These are phyloP conservation scores for Buxus sempervirens DNA, from an alignment of 164 flowering plant genomes.

Conservation along the genomic window DNA sequence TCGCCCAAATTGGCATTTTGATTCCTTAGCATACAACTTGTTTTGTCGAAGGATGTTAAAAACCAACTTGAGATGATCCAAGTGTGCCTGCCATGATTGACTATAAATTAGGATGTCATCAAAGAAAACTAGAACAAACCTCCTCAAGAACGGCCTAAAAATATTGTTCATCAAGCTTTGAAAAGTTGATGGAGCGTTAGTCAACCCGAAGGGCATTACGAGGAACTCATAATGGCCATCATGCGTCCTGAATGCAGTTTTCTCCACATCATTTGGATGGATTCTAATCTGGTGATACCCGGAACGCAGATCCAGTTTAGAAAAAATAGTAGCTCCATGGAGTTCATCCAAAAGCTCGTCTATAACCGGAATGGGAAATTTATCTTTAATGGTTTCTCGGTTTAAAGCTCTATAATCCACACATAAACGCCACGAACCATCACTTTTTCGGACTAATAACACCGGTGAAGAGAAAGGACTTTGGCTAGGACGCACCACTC, in stretches of 20 bases:
- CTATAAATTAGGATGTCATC: background rate
- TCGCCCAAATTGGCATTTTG: background rate
- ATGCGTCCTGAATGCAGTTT: constrained; percentile 12
- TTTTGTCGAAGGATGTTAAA: background rate
- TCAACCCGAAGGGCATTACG: constrained; percentile 8
- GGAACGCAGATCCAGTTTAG: constrained; percentile 10
- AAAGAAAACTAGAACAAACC: background rate
- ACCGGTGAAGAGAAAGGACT: background rate
- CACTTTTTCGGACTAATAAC: background rate
- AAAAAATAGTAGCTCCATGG: constrained; percentile 4
- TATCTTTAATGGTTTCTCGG: background rate
- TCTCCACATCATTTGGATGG: background rate
- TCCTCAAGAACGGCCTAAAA: background rate
- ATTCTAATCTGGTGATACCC: constrained; percentile 18
- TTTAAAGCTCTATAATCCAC: background rate
- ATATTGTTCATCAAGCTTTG: background rate
- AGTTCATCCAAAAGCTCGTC: constrained; percentile 16
- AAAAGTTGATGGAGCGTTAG: background rate
- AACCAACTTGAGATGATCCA: background rate
- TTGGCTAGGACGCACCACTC: background rate
- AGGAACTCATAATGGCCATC: constrained; percentile 15
- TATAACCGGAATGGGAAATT: constrained; percentile 8
- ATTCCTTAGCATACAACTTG: background rate
- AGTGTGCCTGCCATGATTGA: background rate
- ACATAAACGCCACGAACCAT: background rate